Evolutionary conservation across 2,329 filamentous ascomycete genomes (phyloP).

Genomic region (Metarhizium brunneum): DNA sequence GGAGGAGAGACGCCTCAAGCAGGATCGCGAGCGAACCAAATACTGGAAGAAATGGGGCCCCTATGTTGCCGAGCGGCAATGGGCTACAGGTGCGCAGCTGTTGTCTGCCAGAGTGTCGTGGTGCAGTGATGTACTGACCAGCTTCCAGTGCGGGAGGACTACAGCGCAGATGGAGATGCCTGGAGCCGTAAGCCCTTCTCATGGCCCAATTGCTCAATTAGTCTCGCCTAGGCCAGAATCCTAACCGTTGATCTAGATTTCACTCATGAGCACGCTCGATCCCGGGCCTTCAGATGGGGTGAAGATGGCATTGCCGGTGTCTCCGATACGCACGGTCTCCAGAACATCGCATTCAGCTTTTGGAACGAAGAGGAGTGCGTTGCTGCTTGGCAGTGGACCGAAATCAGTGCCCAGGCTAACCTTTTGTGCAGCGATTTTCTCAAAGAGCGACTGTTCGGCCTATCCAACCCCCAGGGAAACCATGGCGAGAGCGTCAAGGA

Average conservation of each 20-base stretch:
- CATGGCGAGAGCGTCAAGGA: slow-evolving; percentile 97
- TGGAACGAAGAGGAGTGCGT: slow-evolving; percentile 92
- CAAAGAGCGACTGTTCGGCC: slow-evolving; percentile 88
- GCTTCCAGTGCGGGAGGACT: slow-evolving; percentile 70
- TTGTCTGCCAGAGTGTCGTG: not conserved
- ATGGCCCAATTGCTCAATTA: not conserved
- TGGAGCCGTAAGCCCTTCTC: slow-evolving; percentile 70
- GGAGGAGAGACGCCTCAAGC: slow-evolving; percentile 82
- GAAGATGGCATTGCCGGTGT: slow-evolving; percentile 96
- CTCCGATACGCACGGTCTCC: slow-evolving; percentile 77
- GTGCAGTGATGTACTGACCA: slow-evolving; percentile 11
- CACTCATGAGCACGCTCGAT: slow-evolving; percentile 83
- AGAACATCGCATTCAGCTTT: slow-evolving; percentile 92
- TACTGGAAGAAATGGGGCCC: slow-evolving; percentile 99
- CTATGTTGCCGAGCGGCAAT: slow-evolving; percentile 88
- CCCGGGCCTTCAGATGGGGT: slow-evolving; percentile 86
- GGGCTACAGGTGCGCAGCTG: slow-evolving; percentile 68
- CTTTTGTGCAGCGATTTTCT: slow-evolving; percentile 60
- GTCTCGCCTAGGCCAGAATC: not conserved
- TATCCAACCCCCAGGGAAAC: slow-evolving; percentile 94
- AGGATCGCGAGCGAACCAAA: slow-evolving; percentile 72
- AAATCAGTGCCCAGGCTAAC: slow-evolving; percentile 3
- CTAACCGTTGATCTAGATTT: slow-evolving; percentile 54
- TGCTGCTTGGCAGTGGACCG: not conserved
- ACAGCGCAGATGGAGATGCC: slow-evolving; percentile 79